Evolutionary conservation across 2,329 filamentous ascomycete species (phyloP).

Genomic region (Calonectria leucothoes): DNA sequence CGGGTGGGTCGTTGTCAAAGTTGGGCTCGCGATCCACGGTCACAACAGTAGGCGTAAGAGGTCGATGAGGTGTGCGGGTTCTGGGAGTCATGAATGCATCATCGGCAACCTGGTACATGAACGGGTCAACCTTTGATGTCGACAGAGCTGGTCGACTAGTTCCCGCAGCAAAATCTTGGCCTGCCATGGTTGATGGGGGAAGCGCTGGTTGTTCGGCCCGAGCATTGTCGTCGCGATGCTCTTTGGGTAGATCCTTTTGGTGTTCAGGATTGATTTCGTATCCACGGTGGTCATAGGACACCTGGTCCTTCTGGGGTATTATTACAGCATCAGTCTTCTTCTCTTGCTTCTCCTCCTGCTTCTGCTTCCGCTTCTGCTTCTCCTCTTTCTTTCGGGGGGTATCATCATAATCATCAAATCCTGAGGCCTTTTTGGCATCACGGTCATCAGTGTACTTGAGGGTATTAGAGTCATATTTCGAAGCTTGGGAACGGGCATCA

Average conservation of each 20-base stretch:
- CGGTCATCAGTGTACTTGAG: constrained; percentile 45
- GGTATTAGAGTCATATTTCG: constrained; percentile 45
- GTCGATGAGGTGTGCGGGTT: constrained; percentile 52
- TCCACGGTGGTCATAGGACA: constrained; percentile 35
- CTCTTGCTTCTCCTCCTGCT: constrained; percentile 40
- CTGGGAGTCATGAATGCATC: constrained; percentile 62
- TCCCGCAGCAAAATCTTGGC: constrained; percentile 38
- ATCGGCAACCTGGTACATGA: constrained; percentile 67
- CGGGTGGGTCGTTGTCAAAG: constrained; percentile 54
- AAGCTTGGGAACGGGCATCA: constrained; percentile 44
- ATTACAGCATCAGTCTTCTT: constrained; percentile 38
- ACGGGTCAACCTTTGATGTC: constrained; percentile 62
- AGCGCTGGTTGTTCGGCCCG: constrained; percentile 43
- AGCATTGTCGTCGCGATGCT: constrained; percentile 37
- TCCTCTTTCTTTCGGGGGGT: constrained; percentile 41
- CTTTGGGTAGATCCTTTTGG: constrained; percentile 43
- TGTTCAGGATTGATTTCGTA: constrained; percentile 44
- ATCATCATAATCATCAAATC: constrained; percentile 48
- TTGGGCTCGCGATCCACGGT: constrained; percentile 66
- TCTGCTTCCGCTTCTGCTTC: constrained; percentile 38
- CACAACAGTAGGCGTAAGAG: constrained; percentile 62
- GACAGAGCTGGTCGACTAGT: constrained; percentile 38
- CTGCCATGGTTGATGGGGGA: constrained; percentile 42
- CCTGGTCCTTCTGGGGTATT: constrained; percentile 38
- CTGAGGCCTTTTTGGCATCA: constrained; percentile 44